A percentile compares a stretch with the other conserved stretches of the same genome.
These are phyloP conservation scores for Solanum bukasovii DNA, from an alignment of 257 asterid species.

Conservation along the genomic window DNA sequence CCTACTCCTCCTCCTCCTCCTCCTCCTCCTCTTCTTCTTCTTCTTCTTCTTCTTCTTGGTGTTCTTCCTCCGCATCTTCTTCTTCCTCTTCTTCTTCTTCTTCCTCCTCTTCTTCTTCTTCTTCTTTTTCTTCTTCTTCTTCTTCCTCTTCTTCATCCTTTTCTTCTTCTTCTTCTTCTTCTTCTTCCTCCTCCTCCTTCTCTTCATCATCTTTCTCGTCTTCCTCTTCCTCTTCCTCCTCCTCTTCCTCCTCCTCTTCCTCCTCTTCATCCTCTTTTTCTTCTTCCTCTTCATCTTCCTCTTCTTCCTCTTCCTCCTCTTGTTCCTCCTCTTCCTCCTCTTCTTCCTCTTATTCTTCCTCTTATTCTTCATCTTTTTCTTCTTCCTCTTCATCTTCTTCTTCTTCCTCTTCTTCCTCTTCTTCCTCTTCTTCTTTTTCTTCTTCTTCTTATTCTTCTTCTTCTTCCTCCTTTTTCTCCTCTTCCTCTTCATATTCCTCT, in stretches of 20 bases:
- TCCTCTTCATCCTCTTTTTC: accelerated
- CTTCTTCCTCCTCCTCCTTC: accelerated
- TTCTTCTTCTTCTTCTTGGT: too few species aligned
- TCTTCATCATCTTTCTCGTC: too few species aligned
- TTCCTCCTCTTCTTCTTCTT: accelerated
- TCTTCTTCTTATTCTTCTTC: too few species aligned
- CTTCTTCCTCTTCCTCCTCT: accelerated
- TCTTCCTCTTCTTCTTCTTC: accelerated
- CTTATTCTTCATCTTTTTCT: accelerated
- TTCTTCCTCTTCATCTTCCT: accelerated
- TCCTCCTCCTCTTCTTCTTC: accelerated
- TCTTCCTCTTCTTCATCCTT: accelerated
- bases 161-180: accelerated
- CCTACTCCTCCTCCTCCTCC: too few species aligned
- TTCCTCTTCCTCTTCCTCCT: accelerated
- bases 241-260: accelerated
- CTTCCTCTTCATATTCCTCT: accelerated
- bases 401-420: too few species aligned
- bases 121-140: accelerated
- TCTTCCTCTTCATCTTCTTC: too few species aligned
- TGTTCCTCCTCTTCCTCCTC: accelerated
- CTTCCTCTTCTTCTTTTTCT: too few species aligned
- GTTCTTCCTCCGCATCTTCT: too few species aligned
- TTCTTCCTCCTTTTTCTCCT: accelerated
- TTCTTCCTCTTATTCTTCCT: accelerated